Percentiles rank a stretch among this genome's conserved stretches.
These are phyloP conservation scores for Beauveria pseudobassiana DNA, from an alignment of 2,329 filamentous ascomycete genomes.

Conservation along the genomic window DNA sequence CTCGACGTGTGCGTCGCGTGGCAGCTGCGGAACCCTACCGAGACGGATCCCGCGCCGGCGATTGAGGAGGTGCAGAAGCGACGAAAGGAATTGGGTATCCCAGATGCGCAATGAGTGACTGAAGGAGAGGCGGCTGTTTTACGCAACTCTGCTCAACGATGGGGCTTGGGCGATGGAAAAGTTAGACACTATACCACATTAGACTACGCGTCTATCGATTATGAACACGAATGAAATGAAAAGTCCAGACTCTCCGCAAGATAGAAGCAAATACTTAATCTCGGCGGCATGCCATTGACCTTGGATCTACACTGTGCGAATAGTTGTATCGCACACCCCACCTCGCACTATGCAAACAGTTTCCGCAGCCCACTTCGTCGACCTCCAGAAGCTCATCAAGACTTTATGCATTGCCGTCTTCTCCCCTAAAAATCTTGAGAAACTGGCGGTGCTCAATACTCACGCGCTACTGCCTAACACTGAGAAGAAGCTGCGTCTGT, in stretches of 20 bases:
- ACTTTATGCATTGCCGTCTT: not conserved
- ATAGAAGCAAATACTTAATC: not conserved
- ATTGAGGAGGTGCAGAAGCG: conserved; percentile 51
- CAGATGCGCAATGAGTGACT: not conserved
- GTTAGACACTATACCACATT: not conserved
- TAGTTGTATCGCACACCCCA: not conserved
- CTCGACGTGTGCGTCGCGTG: conserved; percentile 76
- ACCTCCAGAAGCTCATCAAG: not conserved
- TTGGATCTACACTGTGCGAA: not conserved
- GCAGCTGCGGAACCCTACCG: conserved; percentile 75
- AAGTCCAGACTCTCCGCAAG: not conserved
- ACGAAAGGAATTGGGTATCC: conserved; percentile 45
- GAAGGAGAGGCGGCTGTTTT: not conserved
- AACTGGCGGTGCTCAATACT: no score
- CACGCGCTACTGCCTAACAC: not conserved
- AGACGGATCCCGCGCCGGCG: conserved; percentile 49
- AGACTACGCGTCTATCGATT: not conserved
- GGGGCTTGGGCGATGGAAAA: not conserved
- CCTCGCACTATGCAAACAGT: not conserved
- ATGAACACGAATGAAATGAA: not conserved
- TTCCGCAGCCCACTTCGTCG: not conserved
- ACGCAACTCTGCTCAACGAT: not conserved
- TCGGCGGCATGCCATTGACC: not conserved
- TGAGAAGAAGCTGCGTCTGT: not conserved
- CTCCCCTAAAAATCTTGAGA: not conserved